phyloP scores from a whole-genome alignment of 768 basidiomycete genomes.

The Mycena polygramma region DNA sequence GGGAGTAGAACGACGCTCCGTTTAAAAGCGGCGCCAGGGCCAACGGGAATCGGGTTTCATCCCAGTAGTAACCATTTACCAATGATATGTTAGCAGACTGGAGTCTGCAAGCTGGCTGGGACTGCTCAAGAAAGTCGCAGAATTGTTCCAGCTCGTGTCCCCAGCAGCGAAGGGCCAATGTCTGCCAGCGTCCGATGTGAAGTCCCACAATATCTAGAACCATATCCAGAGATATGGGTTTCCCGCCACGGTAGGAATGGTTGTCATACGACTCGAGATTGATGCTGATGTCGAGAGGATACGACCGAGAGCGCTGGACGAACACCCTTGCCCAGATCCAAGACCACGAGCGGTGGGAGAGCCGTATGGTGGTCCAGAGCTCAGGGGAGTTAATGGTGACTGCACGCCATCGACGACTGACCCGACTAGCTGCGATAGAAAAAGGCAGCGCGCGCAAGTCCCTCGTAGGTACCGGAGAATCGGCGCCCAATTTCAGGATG shows the following conservation, averaged over 20 bases:
- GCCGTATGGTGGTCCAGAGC: not conserved
- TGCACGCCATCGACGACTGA: not conserved
- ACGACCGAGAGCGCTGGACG: too few species aligned
- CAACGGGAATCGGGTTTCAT: too few species aligned
- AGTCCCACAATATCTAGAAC: conserved; percentile 9
- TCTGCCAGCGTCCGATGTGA: conserved; percentile 17
- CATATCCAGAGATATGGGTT: not conserved
- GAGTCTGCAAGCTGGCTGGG: not conserved
- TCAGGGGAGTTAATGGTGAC: too few species aligned
- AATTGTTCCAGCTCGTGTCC: not conserved
- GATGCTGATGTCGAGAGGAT: conserved; percentile 5
- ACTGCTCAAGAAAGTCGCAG: not conserved
- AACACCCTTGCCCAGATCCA: too few species aligned
- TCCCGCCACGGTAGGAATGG: too few species aligned
- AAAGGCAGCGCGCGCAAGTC: too few species aligned
- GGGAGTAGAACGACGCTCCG: not conserved
- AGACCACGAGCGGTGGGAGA: not conserved
- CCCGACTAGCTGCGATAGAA: too few species aligned
- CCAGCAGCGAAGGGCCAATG: conserved; percentile 9
- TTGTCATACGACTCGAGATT: not conserved
- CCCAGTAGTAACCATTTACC: too few species aligned
- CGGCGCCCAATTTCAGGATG: too few species aligned
- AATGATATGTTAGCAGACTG: not conserved
- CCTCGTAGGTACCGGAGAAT: too few species aligned
- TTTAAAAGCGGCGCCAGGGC: too few species aligned